Conservation (phyloP, 805 yeast genomes). For the Lipomyces japonicus region DNA sequence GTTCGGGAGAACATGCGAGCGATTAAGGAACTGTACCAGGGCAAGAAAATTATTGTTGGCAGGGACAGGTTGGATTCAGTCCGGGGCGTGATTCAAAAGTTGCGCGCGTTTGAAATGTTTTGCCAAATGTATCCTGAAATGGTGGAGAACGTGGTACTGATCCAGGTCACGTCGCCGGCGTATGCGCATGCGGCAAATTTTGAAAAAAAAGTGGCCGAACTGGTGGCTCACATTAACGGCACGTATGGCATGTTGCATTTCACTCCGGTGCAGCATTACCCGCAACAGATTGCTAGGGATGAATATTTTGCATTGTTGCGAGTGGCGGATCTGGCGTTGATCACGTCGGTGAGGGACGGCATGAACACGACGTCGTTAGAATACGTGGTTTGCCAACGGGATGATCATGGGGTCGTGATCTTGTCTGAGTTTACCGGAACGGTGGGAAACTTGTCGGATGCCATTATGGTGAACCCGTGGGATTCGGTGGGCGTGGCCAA, state of each 20-base stretch:
- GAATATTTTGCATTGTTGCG: constrained; percentile 86
- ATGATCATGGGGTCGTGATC: constrained; percentile 67
- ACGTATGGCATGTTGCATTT: constrained; percentile 76
- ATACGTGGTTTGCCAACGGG: constrained; percentile 80
- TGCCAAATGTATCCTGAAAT: constrained; percentile 89
- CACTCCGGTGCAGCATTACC: constrained; percentile 89
- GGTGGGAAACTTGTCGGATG: constrained; percentile 45
- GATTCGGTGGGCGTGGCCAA: constrained; percentile 91
- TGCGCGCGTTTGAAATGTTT: constrained; percentile 85
- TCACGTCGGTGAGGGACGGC: constrained; percentile 91
- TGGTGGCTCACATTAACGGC: constrained; percentile 78
- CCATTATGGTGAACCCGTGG: constrained; percentile 92
- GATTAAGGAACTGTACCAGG: constrained; percentile 47
- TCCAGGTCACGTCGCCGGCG: constrained; percentile 87
- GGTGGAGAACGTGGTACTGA: constrained; percentile 78
- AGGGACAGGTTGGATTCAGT: constrained; percentile 90
- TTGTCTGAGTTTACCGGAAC: constrained; percentile 93
- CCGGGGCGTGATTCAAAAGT: constrained; percentile 88
- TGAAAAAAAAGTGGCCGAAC: constrained; percentile 78
- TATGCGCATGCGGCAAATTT: constrained; percentile 56
- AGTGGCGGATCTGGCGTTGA: constrained; percentile 84
- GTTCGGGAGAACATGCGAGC: constrained; percentile 55
- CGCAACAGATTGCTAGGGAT: constrained; percentile 78
- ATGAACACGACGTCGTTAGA: constrained; percentile 95
- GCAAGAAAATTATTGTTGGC: constrained; percentile 75